These are phyloP conservation scores for Nitzschia sp. DNA, from an alignment of 108 stramenopile genomes.

Conservation along the genomic window DNA sequence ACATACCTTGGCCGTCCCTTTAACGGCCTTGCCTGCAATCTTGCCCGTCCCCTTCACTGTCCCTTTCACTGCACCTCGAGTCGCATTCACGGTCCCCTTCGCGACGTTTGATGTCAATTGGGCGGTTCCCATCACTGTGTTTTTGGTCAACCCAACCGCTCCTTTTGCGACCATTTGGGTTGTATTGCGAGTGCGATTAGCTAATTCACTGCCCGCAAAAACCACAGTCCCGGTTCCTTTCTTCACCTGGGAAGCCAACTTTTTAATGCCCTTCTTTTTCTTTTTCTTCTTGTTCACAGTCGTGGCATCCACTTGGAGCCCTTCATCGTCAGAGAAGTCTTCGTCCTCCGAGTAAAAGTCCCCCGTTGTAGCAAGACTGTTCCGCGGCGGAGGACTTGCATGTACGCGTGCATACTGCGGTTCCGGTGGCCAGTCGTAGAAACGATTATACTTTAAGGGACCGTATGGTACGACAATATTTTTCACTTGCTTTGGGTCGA, in stretches of 20 bases:
- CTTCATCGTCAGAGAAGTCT: conserved; percentile 7
- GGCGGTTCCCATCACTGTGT: not conserved
- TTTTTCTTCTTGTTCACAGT: conserved; percentile 31
- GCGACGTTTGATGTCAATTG: conserved; percentile 11
- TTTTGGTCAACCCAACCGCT: conserved; percentile 13
- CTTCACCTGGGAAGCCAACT: conserved; percentile 19
- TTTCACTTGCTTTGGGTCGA: conserved; percentile 46
- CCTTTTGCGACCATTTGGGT: conserved; percentile 18
- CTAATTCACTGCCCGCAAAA: conserved; percentile 12
- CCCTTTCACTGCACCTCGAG: conserved; percentile 27
- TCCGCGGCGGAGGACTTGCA: conserved; percentile 26
- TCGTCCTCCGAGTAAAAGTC: conserved; percentile 10
- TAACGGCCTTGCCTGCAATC: conserved; percentile 2
- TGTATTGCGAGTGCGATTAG: conserved; percentile 2
- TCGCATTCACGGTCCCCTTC: conserved; percentile 20
- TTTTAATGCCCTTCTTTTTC: conserved; percentile 43
- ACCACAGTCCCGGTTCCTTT: conserved; percentile 27
- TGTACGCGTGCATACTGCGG: conserved; percentile 44
- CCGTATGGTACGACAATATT: conserved; percentile 64
- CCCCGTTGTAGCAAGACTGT: not conserved
- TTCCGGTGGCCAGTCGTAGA: conserved; percentile 81
- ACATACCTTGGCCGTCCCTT: not conserved
- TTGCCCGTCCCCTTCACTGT: conserved; percentile 27
- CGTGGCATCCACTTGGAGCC: conserved; percentile 2
- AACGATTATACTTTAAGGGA: conserved; percentile 54